These are phyloP conservation scores for Scheffersomyces lignicola DNA, from an alignment of 1,139 yeast genomes.

Conservation along the genomic window DNA sequence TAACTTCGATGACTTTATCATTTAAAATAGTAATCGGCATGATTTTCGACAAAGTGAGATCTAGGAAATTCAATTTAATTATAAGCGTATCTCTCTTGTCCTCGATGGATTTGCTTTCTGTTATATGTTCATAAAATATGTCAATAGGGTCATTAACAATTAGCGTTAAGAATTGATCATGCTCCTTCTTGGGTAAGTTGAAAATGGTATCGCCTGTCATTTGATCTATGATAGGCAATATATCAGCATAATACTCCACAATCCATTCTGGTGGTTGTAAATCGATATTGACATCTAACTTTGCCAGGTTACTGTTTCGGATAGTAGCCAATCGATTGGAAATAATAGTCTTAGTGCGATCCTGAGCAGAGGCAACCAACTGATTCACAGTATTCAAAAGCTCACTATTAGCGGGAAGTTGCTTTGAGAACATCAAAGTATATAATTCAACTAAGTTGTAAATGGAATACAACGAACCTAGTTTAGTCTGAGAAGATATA, in stretches of 20 bases:
- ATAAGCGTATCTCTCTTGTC: slow-evolving; percentile 39
- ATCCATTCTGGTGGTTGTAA: slow-evolving; percentile 77
- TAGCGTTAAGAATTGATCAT: slow-evolving; percentile 31
- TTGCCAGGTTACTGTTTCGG: slow-evolving; percentile 40
- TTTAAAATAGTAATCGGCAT: slow-evolving; percentile 44
- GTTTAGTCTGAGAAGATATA: slow-evolving; percentile 62
- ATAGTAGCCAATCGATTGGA: slow-evolving; percentile 43
- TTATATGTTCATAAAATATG: slow-evolving; percentile 38
- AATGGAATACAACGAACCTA: slow-evolving; percentile 56
- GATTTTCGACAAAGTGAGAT: slow-evolving; percentile 55
- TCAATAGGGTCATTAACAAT: slow-evolving; percentile 52
- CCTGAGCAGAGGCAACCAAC: slow-evolving; percentile 33
- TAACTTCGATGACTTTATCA: slow-evolving; percentile 41
- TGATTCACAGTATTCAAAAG: slow-evolving; percentile 25
- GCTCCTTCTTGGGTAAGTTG: slow-evolving; percentile 33
- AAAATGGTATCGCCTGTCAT: slow-evolving; percentile 38
- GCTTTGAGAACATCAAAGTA: slow-evolving; percentile 64
- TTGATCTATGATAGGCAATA: slow-evolving; percentile 52
- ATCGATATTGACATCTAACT: slow-evolving; percentile 44
- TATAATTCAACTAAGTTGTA: slow-evolving; percentile 68
- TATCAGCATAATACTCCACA: slow-evolving; percentile 52
- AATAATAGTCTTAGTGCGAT: slow-evolving; percentile 41
- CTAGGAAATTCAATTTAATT: slow-evolving; percentile 58
- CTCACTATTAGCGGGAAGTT: slow-evolving; percentile 20
- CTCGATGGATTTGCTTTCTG: slow-evolving; percentile 22